phyloP scores from a whole-genome alignment of 768 basidiomycete genomes.

The Coprinellus aureogranulatus region DNA sequence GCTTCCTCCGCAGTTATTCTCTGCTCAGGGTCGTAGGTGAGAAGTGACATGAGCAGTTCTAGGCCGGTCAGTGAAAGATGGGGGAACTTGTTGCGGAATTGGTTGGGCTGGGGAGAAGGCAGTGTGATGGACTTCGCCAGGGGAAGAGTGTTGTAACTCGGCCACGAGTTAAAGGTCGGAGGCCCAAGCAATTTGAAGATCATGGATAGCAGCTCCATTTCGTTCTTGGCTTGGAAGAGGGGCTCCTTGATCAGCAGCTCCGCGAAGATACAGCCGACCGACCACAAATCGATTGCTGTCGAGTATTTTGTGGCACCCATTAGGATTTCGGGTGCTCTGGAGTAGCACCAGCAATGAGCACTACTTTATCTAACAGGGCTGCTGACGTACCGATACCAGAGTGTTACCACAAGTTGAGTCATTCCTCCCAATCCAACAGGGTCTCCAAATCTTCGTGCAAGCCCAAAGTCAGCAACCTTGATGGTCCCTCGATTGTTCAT shows the following conservation, averaged over 20 bases:
- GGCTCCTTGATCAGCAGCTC: constrained; percentile 94
- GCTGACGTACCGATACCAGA: constrained; percentile 96
- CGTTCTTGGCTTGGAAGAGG: constrained; percentile 95
- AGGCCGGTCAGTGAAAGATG: constrained; percentile 82
- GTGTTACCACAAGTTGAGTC: constrained; percentile 96
- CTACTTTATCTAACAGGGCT: too few species aligned
- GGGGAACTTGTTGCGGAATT: constrained; percentile 83
- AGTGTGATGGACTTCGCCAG: constrained; percentile 75
- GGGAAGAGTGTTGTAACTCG: constrained; percentile 76
- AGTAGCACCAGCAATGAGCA: constrained; percentile 13
- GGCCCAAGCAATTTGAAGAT: constrained; percentile 94
- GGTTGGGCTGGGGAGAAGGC: constrained; percentile 69
- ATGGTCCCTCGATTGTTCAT: constrained; percentile 99
- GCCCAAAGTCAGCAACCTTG: constrained; percentile 97
- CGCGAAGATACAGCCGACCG: constrained; percentile 97
- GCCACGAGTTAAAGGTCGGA: constrained; percentile 87
- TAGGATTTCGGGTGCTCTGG: constrained; percentile 91
- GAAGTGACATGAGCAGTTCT: constrained; percentile 75
- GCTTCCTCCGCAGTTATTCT: constrained; percentile 91
- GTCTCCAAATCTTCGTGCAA: constrained; percentile 94
- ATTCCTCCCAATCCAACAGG: constrained; percentile 95
- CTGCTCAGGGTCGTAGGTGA: constrained; percentile 86
- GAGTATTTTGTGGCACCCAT: constrained; percentile 91
- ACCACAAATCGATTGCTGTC: constrained; percentile 98
- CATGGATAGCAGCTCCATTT: constrained; percentile 88